Evolutionary conservation across 2,329 filamentous ascomycete genomes (phyloP).

Genomic region (Cercospora brassicicola): DNA sequence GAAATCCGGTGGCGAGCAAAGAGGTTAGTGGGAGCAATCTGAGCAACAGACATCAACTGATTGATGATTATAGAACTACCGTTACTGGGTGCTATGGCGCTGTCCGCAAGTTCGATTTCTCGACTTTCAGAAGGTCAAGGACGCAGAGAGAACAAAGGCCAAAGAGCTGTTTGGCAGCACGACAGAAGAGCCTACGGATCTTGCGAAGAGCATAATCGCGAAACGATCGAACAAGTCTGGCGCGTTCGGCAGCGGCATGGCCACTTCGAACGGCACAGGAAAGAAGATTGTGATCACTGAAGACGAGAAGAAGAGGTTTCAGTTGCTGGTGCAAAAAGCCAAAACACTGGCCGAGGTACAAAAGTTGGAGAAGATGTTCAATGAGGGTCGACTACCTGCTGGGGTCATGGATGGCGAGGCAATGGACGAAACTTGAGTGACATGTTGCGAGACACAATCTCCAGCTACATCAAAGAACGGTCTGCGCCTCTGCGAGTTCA

Average conservation of each 20-base stretch:
- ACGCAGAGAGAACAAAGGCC: slow-evolving; percentile 75
- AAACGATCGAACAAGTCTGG: slow-evolving; percentile 65
- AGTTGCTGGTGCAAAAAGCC: slow-evolving; percentile 84
- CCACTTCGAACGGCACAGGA: slow-evolving; percentile 41
- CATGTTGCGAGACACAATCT: neutral
- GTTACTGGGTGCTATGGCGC: slow-evolving; percentile 86
- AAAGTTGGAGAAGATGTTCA: slow-evolving; percentile 83
- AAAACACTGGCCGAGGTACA: slow-evolving; percentile 89
- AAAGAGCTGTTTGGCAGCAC: slow-evolving; percentile 77
- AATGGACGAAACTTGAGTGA: slow-evolving; percentile 39
- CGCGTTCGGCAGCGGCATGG: slow-evolving; percentile 54
- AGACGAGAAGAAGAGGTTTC: slow-evolving; percentile 79
- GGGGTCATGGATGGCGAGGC: slow-evolving; percentile 33
- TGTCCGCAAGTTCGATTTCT: slow-evolving; percentile 84
- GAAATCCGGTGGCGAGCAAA: slow-evolving; percentile 88
- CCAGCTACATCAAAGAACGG: neutral
- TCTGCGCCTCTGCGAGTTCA: neutral
- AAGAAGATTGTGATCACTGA: slow-evolving; percentile 64
- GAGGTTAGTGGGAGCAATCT: slow-evolving; percentile 65
- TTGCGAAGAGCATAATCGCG: slow-evolving; percentile 82
- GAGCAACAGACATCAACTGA: neutral
- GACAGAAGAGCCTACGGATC: slow-evolving; percentile 70
- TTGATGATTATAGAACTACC: slow-evolving; percentile 69
- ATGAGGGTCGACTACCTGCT: slow-evolving; percentile 77
- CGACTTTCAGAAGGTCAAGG: slow-evolving; percentile 88